A percentile compares a stretch with the other conserved stretches of the same genome.
Evolutionary conservation across 257 asterid genomes (phyloP).

Genomic region (Rauvolfia tetraphylla): DNA sequence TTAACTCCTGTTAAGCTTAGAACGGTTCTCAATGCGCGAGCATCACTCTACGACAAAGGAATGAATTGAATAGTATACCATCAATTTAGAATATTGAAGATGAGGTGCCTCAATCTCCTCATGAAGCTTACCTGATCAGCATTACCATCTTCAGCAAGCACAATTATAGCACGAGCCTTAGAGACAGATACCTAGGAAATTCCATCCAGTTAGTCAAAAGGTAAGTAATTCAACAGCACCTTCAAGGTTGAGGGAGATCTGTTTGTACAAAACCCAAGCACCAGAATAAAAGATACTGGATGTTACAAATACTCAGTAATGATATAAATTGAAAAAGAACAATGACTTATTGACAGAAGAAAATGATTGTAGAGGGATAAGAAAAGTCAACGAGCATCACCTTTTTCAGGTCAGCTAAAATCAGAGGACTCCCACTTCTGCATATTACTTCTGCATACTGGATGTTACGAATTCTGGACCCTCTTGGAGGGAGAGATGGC

Average conservation of each 20-base stretch:
- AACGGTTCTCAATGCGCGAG: conserved; percentile 87
- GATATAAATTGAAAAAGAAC: neutral
- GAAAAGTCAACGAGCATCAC: conserved; percentile 23
- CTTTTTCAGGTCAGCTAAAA: conserved; percentile 80
- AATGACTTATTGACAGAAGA: neutral
- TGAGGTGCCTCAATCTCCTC: conserved; percentile 21
- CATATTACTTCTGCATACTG: too few species aligned
- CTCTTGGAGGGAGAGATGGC: neutral
- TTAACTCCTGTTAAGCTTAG: conserved; percentile 90
- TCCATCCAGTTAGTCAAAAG: conserved; percentile 29
- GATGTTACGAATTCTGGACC: conserved; percentile 48
- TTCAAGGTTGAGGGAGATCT: conserved; percentile 6
- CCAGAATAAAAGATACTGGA: conserved; percentile 1
- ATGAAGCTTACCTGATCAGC: conserved; percentile 70
- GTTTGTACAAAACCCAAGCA: neutral
- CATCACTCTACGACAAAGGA: conserved; percentile 68
- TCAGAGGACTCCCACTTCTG: conserved; percentile 89
- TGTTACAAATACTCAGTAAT: neutral
- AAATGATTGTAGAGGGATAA: neutral
- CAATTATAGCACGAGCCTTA: conserved; percentile 88
- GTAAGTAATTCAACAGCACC: conserved; percentile 7
- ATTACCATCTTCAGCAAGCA: conserved; percentile 92
- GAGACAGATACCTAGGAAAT: conserved; percentile 75
- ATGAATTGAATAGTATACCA: conserved; percentile 22
- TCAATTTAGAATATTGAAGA: conserved; percentile 15